These are phyloP conservation scores for Penicillium glabrum DNA, from an alignment of 2,329 filamentous ascomycete genomes.

Conservation along the genomic window DNA sequence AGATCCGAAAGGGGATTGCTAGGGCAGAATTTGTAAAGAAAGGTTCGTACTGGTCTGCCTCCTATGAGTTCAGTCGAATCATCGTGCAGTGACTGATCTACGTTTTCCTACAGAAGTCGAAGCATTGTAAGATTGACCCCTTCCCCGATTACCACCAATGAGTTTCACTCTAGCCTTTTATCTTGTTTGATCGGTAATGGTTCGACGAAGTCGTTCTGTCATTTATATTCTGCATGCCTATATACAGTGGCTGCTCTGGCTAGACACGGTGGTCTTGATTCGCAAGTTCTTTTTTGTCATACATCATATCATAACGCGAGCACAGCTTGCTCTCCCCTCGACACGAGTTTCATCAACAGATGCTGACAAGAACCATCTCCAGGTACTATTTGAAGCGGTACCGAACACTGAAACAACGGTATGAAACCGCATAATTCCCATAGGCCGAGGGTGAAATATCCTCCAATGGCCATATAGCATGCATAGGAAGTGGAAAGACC, in stretches of 20 bases:
- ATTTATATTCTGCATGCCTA: slow-evolving; percentile 16
- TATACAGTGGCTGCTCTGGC: slow-evolving; percentile 9
- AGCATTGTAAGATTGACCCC: slow-evolving; percentile 67
- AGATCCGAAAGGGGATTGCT: slow-evolving; percentile 73
- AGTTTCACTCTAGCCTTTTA: neutral
- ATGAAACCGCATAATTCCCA: slow-evolving; percentile 51
- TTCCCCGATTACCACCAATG: neutral
- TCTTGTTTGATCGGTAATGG: neutral
- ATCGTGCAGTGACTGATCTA: neutral
- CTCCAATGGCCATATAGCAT: slow-evolving; percentile 18
- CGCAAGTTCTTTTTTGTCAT: slow-evolving; percentile 15
- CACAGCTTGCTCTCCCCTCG: slow-evolving; percentile 7
- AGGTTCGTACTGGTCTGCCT: slow-evolving; percentile 51
- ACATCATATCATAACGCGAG: slow-evolving; percentile 23
- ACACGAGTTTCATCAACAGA: slow-evolving; percentile 7
- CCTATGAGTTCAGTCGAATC: neutral
- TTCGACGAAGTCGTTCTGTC: slow-evolving; percentile 9
- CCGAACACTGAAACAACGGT: slow-evolving; percentile 78
- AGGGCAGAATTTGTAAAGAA: slow-evolving; percentile 88
- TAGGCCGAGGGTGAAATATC: slow-evolving; percentile 2
- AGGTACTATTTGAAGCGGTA: slow-evolving; percentile 94
- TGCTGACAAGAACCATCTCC: slow-evolving; percentile 28
- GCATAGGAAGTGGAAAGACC: slow-evolving; percentile 21
- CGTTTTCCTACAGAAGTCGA: slow-evolving; percentile 70
- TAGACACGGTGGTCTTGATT: slow-evolving; percentile 6